Conservation (phyloP, 805 yeast genomes). For the Wickerhamomyces tratensis region DNA sequence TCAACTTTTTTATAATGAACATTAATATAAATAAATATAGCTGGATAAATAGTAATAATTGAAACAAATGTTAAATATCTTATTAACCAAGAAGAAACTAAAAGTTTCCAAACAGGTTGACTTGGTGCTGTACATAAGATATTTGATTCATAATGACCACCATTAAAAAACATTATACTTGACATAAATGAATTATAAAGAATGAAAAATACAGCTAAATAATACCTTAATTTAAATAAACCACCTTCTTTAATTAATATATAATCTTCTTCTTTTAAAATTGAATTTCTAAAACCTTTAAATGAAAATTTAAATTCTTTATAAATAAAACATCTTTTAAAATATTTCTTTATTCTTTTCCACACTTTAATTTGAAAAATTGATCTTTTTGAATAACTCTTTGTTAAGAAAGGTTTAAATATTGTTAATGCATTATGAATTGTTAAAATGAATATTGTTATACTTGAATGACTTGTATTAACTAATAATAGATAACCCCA, state of each 20-base stretch:
- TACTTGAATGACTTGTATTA: constrained; percentile 9
- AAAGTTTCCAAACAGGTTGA: constrained; percentile 11
- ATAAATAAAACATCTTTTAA: no score
- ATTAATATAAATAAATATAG: constrained; percentile 9
- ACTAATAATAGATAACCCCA: constrained; percentile 10
- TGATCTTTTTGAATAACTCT: constrained; percentile 3
- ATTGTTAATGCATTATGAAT: constrained; percentile 13
- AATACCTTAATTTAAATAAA: constrained; percentile 5
- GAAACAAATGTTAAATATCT: constrained; percentile 8
- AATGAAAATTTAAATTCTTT: no score
- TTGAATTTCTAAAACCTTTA: background rate
- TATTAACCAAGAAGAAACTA: constrained; percentile 10
- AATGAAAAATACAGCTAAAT: background rate
- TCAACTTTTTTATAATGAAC: constrained; percentile 5
- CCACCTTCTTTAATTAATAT: constrained; percentile 14
- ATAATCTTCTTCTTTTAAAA: background rate
- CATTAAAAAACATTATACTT: constrained; percentile 8
- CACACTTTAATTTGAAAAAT: constrained; percentile 1
- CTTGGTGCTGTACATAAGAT: constrained; percentile 10
- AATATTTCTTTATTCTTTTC: background rate
- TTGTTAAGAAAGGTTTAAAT: constrained; percentile 7
- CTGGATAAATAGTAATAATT: constrained; percentile 8
- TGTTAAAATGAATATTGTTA: constrained; percentile 10
- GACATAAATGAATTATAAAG: constrained; percentile 1
- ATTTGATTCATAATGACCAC: constrained; percentile 4